Percentiles rank a stretch among this genome's conserved stretches.
These are phyloP conservation scores for Colletotrichum limetticola DNA, from an alignment of 2,329 filamentous ascomycete genomes.

Conservation along the genomic window DNA sequence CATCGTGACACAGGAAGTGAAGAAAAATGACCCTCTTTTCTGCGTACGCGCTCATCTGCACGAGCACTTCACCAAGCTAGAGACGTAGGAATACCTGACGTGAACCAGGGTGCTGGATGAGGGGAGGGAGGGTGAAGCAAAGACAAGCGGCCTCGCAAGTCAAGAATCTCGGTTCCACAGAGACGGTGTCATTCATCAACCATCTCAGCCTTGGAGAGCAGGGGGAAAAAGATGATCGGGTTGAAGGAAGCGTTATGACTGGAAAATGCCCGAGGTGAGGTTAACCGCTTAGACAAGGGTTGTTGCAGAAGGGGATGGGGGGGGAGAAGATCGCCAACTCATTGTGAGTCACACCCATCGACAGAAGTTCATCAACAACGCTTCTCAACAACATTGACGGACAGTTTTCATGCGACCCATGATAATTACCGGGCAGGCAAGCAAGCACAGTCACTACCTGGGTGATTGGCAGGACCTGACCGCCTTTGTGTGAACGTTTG, in stretches of 20 bases:
- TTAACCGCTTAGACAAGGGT: not conserved
- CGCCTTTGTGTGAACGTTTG: conserved; percentile 17
- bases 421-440: not conserved
- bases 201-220: conserved; percentile 22
- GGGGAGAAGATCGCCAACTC: conserved; percentile 7
- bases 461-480: conserved; percentile 1
- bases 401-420: not conserved
- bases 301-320: not conserved
- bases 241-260: not conserved
- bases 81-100: conserved; percentile 27
- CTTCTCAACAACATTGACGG: not conserved
- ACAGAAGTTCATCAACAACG: not conserved
- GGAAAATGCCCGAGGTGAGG: not conserved
- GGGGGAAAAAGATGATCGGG: not conserved
- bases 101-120: not conserved
- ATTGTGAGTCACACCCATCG: conserved; percentile 25
- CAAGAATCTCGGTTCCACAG: not conserved
- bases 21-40: not conserved
- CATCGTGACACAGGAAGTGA: not conserved
- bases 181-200: not conserved
- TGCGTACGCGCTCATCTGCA: not conserved
- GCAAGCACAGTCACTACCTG: not conserved
- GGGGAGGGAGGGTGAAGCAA: not conserved
- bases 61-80: conserved; percentile 2
- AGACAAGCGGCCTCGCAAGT: not conserved